Conservation (phyloP, 768 basidiomycete genomes). For the Obba rivulosa region DNA sequence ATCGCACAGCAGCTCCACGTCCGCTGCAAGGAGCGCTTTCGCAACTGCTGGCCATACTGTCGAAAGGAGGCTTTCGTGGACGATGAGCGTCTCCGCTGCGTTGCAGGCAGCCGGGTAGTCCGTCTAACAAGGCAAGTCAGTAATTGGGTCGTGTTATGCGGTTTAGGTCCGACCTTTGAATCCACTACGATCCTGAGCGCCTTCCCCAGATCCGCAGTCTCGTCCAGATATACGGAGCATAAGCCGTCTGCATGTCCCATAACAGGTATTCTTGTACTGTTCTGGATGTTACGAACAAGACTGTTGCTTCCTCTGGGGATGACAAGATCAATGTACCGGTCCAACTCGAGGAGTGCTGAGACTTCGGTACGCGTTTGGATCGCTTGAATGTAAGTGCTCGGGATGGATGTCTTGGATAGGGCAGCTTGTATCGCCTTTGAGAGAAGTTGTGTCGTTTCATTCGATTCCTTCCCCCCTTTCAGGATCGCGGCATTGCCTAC, state of each 20-base stretch:
- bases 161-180: conserved; percentile 57
- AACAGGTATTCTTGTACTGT: conserved; percentile 87
- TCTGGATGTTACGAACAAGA: conserved; percentile 85
- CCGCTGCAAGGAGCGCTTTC: conserved; percentile 55
- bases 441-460: conserved; percentile 69
- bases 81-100: conserved; percentile 80
- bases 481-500: conserved; percentile 94
- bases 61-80: conserved; percentile 68
- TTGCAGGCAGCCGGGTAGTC: conserved; percentile 98
- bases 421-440: conserved; percentile 77
- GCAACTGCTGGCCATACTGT: conserved; percentile 84
- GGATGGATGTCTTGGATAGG: conserved; percentile 66
- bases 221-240: conserved; percentile 87
- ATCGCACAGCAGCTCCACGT: conserved; percentile 82
- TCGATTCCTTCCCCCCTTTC: conserved; percentile 96
- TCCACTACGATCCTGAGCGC: conserved; percentile 81
- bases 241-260: conserved; percentile 99
- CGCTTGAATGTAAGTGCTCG: conserved; percentile 80
- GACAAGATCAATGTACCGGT: conserved; percentile 92
- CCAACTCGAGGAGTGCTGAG: conserved; percentile 76
- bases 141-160: background rate
- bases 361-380: conserved; percentile 92
- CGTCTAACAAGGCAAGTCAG: conserved; percentile 40
- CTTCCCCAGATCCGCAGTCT: conserved; percentile 71
- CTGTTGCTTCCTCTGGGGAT: conserved; percentile 94